Base-by-base conservation (phyloP, 352 stramenopile genomes). In the Pythium rishiriense region DNA sequence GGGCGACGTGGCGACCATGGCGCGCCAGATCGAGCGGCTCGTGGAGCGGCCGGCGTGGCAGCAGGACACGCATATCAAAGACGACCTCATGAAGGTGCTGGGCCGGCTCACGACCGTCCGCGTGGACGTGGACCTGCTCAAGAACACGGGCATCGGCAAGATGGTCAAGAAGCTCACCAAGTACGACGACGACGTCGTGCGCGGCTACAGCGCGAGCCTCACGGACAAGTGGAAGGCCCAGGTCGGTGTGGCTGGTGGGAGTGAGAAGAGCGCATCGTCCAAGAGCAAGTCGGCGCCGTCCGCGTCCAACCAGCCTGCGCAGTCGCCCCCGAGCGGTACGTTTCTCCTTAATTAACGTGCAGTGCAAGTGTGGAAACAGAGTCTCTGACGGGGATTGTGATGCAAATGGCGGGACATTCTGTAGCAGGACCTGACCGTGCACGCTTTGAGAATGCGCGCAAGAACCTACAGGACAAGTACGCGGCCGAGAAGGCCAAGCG, bases 111-210 rank as follows among this genome's bases (percentile, higher is more conserved):
- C 82, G 51, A 90, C 85, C 42, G 70, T 93, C 7, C 77, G 83
- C 37, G 85, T 91, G 61, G 83, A 96, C 67, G 78, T 85, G 35
- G 82, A 86, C 12, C 70, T 93, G 58, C 70, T 96, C 53, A 79
- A 88, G 62, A 72, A 75, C 56, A 96, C 85, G 28, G 80, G 83
- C 55, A 91, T 96, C 60, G 87, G 87, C 41, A 82, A 84, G 25
- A 80, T 82, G 60, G 87, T 96, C 37, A 88, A 84, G 69, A 94
- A 94, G 56, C 77, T 94, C 58, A 88, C 84, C 61, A 96, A 96
- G 67, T 87, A 96, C 68, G 66, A 88, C 21, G 87, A 96, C 54
- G 77, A 92, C 26, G 70, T 93, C 58, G 79, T 96, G 45, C 75
- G 77, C 35, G 85, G 82, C 24, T 96, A 96, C 72, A 93, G 83